phyloP scores from a whole-genome alignment of 2,329 filamentous ascomycete species.

The Rutstroemia sp. region DNA sequence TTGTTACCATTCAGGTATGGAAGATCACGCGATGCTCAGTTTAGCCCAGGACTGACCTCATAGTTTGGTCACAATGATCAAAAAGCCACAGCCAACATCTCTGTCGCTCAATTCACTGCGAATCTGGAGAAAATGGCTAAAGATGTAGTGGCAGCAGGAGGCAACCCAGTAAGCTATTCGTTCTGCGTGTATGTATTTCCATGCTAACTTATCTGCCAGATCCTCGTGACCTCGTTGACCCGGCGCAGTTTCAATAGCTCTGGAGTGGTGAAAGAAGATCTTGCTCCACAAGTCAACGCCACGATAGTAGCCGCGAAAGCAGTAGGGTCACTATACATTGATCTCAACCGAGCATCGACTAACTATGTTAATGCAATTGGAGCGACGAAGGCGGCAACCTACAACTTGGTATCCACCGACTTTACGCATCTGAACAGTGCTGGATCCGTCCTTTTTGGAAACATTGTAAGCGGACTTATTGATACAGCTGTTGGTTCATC shows the following conservation, averaged over 20 bases:
- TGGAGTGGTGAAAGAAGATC: slow-evolving; percentile 34
- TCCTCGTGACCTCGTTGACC: slow-evolving; percentile 40
- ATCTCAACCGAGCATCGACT: slow-evolving; percentile 38
- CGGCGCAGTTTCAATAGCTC: slow-evolving; percentile 36
- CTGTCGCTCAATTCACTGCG: slow-evolving; percentile 32
- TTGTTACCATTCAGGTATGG: slow-evolving; percentile 41
- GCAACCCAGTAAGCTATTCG: slow-evolving; percentile 18
- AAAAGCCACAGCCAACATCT: slow-evolving; percentile 36
- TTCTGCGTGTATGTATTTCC: neutral
- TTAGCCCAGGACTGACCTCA: neutral
- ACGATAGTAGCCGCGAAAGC: slow-evolving; percentile 35
- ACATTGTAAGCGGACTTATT: slow-evolving; percentile 37
- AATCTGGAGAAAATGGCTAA: slow-evolving; percentile 35
- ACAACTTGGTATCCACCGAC: slow-evolving; percentile 39
- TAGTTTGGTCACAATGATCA: slow-evolving; percentile 48
- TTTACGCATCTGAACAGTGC: slow-evolving; percentile 40
- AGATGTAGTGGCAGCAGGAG: slow-evolving; percentile 28
- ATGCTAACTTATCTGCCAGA: slow-evolving; percentile 10
- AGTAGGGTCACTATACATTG: slow-evolving; percentile 31
- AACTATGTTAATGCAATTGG: slow-evolving; percentile 41
- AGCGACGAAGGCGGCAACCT: slow-evolving; percentile 32
- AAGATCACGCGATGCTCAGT: neutral
- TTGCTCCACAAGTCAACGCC: slow-evolving; percentile 33
- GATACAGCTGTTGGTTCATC: neutral
- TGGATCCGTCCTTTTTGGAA: slow-evolving; percentile 39